Base-by-base conservation (phyloP, 2,329 filamentous ascomycete species). In the Talaromyces rugulosus region DNA sequence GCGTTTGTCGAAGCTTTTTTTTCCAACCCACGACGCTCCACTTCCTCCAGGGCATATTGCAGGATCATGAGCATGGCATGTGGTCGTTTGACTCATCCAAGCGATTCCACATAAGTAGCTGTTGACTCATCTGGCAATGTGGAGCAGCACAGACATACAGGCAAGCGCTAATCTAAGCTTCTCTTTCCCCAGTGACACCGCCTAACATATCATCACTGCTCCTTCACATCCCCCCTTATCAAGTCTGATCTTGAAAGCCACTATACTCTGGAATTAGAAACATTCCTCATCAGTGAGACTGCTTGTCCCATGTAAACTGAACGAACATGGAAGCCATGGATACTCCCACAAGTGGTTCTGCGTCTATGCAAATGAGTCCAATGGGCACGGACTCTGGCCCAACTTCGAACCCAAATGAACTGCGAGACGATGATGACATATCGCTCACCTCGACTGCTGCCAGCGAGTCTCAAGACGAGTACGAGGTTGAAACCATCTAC, bases 401-500 rank as follows among this genome's bases (percentile, higher is more conserved):
- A 28, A 28, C 34, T 9, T 34, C 34, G n/a, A 27, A 14, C 34
- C 11, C 28, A 1, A 44, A 56, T 47, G 58, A 55, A 27, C 27
- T 66, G 4, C 72, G 73, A 54, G 80, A 83, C 34, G 80, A 85
- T 56, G 79, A 85, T 64, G 70, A 74, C 28, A 81, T 88, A 44
- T 88, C 86, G 1, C 62, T 86, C 50, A 83, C 80, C 0, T 89
- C 86, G 1, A 87, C 83, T 0, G 67, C 62, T 2, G 55, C 50
- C 14, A 79, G 75, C 65, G 76, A 81, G 12, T 68, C 75, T 2
- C 76, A 80, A 30, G 73, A 77, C 14, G 81, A 84, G 63, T 88
- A 82, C 68, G 74, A 78, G 2, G 82, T 88, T 6, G 63, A 65
- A 42, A 62, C 59, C n/a, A 60, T 65, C 11, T 55, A 63, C 27